phyloP scores from a whole-genome alignment of 2,329 filamentous ascomycete genomes.

The Ophiostoma ips region DNA sequence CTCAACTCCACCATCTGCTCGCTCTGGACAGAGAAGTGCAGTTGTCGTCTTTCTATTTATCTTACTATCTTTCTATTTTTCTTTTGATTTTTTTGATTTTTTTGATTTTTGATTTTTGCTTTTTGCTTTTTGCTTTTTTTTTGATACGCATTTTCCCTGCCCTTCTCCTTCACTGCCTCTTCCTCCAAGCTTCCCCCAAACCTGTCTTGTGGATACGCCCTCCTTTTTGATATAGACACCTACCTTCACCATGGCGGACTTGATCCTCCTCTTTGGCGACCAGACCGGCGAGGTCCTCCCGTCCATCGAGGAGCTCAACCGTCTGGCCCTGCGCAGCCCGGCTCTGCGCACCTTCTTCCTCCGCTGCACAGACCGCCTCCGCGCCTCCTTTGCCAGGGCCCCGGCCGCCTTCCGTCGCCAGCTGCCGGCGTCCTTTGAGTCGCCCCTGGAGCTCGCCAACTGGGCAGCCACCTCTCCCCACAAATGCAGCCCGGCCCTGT shows the following conservation, averaged over 20 bases:
- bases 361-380: constrained; percentile 1
- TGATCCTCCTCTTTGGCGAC: constrained; percentile 52
- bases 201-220: no score
- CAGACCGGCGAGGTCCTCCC: constrained; percentile 44
- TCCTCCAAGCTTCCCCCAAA: no score
- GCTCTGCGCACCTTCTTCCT: background rate
- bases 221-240: no score
- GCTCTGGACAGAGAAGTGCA: no score
- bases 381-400: constrained; percentile 1
- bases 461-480: background rate
- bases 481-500: constrained; percentile 4
- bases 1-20: no score
- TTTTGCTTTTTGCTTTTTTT: no score
- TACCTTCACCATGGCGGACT: constrained; percentile 24
- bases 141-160: no score
- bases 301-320: constrained; percentile 40
- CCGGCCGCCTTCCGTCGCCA: constrained; percentile 5
- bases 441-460: constrained; percentile 4
- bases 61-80: no score
- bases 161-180: no score
- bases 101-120: no score
- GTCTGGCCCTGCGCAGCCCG: constrained; percentile 47
- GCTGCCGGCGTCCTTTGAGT: constrained; percentile 3
- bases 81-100: no score
- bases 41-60: no score